Evolutionary conservation across 2,329 filamentous ascomycete species (phyloP).

Genomic region (Xylaria hypoxylon): DNA sequence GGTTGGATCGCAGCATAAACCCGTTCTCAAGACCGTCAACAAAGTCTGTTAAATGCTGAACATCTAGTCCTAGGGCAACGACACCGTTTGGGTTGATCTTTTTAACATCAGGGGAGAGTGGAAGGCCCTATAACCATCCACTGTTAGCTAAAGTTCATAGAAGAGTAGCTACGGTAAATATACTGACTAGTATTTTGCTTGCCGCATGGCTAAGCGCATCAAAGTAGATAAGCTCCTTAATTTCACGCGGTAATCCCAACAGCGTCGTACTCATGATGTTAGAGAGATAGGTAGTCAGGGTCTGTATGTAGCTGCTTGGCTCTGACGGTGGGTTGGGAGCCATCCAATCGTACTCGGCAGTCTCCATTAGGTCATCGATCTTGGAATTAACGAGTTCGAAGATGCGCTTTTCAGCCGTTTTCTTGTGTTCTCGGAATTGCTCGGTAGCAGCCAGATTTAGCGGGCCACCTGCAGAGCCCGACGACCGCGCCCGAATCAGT

Average conservation of each 20-base stretch:
- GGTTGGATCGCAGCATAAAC: conserved; percentile 85
- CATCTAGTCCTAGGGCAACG: conserved; percentile 82
- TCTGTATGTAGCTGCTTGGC: conserved; percentile 94
- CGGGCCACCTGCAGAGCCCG: conserved; percentile 81
- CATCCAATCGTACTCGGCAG: conserved; percentile 93
- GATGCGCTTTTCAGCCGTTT: conserved; percentile 95
- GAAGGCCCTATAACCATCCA: conserved; percentile 65
- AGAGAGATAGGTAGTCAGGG: conserved; percentile 88
- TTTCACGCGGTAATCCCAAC: conserved; percentile 90
- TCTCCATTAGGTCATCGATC: conserved; percentile 97
- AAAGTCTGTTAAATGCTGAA: conserved; percentile 85
- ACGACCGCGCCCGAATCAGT: conserved; percentile 85
- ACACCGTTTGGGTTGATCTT: conserved; percentile 91
- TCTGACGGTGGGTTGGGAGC: conserved; percentile 71
- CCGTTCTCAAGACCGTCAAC: conserved; percentile 86
- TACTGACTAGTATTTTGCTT: conserved; percentile 79
- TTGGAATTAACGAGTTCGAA: conserved; percentile 99
- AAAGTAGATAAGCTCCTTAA: conserved; percentile 98
- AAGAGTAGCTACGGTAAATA: background rate
- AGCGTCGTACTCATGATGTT: conserved; percentile 98
- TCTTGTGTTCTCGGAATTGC: conserved; percentile 89
- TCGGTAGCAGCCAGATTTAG: conserved; percentile 85
- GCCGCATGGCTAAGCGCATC: conserved; percentile 93
- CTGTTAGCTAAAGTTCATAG: background rate
- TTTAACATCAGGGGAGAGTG: conserved; percentile 81